These are phyloP conservation scores for Torulaspora gathmanii DNA, from an alignment of 805 yeast genomes.

Conservation along the genomic window DNA sequence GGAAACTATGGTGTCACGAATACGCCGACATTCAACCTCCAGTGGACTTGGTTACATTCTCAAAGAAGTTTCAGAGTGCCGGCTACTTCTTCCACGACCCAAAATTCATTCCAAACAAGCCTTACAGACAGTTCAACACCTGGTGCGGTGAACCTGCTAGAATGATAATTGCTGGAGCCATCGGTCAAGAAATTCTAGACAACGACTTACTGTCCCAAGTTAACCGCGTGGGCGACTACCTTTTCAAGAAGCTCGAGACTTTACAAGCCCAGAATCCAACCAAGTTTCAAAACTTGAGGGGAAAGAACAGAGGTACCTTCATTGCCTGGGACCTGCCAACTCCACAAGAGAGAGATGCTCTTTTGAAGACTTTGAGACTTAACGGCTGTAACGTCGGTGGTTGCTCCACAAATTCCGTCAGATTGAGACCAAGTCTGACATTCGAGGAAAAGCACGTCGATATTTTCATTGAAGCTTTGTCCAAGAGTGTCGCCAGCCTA, in stretches of 20 bases:
- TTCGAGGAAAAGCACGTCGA: slow-evolving; percentile 61
- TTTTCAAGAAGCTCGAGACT: slow-evolving; percentile 41
- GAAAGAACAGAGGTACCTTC: slow-evolving; percentile 58
- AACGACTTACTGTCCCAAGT: slow-evolving; percentile 47
- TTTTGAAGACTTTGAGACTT: slow-evolving; percentile 43
- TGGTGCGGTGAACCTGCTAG: slow-evolving; percentile 77
- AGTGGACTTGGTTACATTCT: slow-evolving; percentile 66
- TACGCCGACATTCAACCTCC: slow-evolving; percentile 58
- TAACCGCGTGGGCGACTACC: slow-evolving; percentile 50
- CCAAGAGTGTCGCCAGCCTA: slow-evolving; percentile 32
- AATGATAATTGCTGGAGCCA: slow-evolving; percentile 58
- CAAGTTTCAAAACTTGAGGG: slow-evolving; percentile 49
- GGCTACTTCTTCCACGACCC: slow-evolving; percentile 64
- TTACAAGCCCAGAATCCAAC: slow-evolving; percentile 40
- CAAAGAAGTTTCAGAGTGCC: slow-evolving; percentile 69
- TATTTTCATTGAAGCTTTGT: slow-evolving; percentile 43
- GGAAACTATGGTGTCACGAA: slow-evolving; percentile 70
- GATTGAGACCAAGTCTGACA: slow-evolving; percentile 62
- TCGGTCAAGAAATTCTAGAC: slow-evolving; percentile 50
- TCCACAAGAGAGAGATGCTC: slow-evolving; percentile 42
- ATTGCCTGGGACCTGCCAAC: slow-evolving; percentile 58
- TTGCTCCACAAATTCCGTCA: slow-evolving; percentile 53
- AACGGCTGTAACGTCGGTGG: slow-evolving; percentile 66
- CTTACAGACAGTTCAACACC: slow-evolving; percentile 70
- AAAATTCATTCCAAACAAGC: slow-evolving; percentile 52